Evolutionary conservation across 257 asterid species (phyloP), one percentile per base, ranked within the genome.

Genomic region (Schizonepeta tenuifolia): DNA sequence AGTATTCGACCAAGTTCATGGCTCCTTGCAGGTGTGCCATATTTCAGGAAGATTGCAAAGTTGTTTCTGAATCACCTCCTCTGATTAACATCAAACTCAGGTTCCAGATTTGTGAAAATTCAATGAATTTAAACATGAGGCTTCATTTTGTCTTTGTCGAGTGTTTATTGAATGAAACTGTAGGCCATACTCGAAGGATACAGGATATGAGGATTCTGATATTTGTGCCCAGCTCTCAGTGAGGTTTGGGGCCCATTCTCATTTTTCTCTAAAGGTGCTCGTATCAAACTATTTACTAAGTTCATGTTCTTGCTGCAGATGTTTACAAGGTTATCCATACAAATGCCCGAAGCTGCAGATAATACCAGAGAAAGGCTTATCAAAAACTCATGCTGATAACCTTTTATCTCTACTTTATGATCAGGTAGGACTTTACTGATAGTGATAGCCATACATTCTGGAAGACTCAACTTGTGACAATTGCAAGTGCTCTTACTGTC

Each of bases 131-230:
- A 3, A 64, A 73, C 26, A 41, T 53, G 38, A 36, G 44, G 55
- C 49, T 68, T 61, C 53, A 28, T 67, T 66, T 20, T 58, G 28
- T 69, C 59, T 58, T 58, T 71, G 36, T 75, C 68, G 51, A 75
- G 63, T 77, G 57, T 81, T 86, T 70, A 50, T 70, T 75, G 76
- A 50, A 76, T 80, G 75, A 70, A 55, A 71, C 70, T 66, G 75
- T 77, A 93, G 99, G 89, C 97, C 99, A n/a, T 88, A 94, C 88
- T 94, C 96, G 41, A 88, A 85, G 86, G 99, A 94, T 81, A 88
- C 96, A 7, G 97, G 95, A 77, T 84, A 85, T 65, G 97, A 94
- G 74, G 88, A 90, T 80, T 83, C 88, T 40, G 95, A 94, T 84
- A 83, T 89, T 75, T 87, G 92, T 76, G 98, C 90, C 50, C 72